Base-by-base conservation (phyloP, 176 grass and related monocot species). In the Ampelocalamus luodianensis region DNA sequence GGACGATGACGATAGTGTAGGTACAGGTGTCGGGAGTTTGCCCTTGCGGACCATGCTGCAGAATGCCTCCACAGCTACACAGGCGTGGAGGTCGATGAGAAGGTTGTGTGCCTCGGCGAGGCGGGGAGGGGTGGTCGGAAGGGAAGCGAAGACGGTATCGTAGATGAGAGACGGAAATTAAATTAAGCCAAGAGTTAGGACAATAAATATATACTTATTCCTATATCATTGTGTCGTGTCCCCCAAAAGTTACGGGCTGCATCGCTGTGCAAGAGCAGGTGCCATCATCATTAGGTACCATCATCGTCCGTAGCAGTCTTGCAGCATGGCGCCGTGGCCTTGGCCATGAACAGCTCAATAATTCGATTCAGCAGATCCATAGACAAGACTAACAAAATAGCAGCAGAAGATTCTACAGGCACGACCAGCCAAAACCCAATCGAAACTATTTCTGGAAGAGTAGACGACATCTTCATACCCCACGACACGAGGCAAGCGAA, bases 1-100 rank as follows among this genome's bases (percentile, higher is more conserved):
- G 96, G 22, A 42, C 62, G 58, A 95, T 72, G 70, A 93, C 26
- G 59, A 90, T 64, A 34, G 87, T 98, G 77, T 98, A 98, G 65
- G 93, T 98, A 23, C 90, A 87, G 15, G 85, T 65, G 70, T 91
- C 91, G 44, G 92, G 51, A 86, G 81, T 60, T 86, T 88, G 71
- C 96, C 96, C 76, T 92, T 91, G 10, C 55, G 84, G 2, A 34
- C 32, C 32, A 34, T 34, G 32, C 2, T 3, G 32, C 1, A 3
- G 32, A 34, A 34, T 2, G 2, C 32, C 32, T 34, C 32, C 32
- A 34, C 32, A 3, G 1, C 32, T 0, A 34, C 32, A 18, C 73
- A 11, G 27, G 83, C 77, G 46, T 92, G 84, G 78, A 94, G 89
- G 26, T 23, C 2, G 43, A 92, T 92, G 72, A 92, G 13, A 61